Evolutionary conservation across 2,329 filamentous ascomycete genomes (phyloP).

Genomic region (Colletotrichum nymphaeae): DNA sequence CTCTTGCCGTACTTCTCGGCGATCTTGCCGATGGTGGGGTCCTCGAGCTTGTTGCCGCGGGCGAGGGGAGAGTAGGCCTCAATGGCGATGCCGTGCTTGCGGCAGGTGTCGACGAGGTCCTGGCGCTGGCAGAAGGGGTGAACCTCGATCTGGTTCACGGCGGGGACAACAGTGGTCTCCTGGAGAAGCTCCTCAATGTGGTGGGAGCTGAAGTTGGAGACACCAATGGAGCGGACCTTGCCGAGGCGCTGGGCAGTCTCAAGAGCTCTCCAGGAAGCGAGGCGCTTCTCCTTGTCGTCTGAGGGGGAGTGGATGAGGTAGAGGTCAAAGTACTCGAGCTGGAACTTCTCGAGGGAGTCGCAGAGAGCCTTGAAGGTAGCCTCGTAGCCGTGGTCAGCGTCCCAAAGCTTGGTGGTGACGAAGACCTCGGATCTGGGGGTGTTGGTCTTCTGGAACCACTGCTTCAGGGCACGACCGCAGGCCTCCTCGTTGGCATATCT

Average conservation of each 20-base stretch:
- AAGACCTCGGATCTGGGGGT: conserved; percentile 49
- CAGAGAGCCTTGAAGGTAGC: conserved; percentile 50
- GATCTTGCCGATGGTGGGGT: conserved; percentile 64
- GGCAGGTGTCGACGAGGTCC: conserved; percentile 62
- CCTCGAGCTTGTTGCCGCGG: conserved; percentile 64
- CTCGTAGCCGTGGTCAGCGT: conserved; percentile 45
- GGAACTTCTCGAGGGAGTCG: conserved; percentile 57
- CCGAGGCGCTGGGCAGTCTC: conserved; percentile 43
- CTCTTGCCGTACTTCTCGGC: conserved; percentile 66
- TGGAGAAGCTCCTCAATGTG: conserved; percentile 49
- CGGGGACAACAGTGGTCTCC: conserved; percentile 58
- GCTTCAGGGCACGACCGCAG: conserved; percentile 59
- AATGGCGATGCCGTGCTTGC: conserved; percentile 74
- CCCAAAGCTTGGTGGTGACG: conserved; percentile 52
- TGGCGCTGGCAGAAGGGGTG: conserved; percentile 69
- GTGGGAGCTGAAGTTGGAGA: conserved; percentile 48
- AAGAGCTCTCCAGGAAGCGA: conserved; percentile 50
- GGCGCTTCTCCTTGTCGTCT: conserved; percentile 72
- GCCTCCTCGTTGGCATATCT: conserved; percentile 55
- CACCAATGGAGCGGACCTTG: conserved; percentile 59
- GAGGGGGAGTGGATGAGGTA: conserved; percentile 73
- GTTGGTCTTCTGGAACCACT: conserved; percentile 42
- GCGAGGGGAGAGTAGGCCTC: conserved; percentile 51
- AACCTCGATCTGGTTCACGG: conserved; percentile 70
- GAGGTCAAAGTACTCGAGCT: conserved; percentile 62